Conservation (phyloP, 106 monocot genomes). For the Narthecium ossifragum region DNA sequence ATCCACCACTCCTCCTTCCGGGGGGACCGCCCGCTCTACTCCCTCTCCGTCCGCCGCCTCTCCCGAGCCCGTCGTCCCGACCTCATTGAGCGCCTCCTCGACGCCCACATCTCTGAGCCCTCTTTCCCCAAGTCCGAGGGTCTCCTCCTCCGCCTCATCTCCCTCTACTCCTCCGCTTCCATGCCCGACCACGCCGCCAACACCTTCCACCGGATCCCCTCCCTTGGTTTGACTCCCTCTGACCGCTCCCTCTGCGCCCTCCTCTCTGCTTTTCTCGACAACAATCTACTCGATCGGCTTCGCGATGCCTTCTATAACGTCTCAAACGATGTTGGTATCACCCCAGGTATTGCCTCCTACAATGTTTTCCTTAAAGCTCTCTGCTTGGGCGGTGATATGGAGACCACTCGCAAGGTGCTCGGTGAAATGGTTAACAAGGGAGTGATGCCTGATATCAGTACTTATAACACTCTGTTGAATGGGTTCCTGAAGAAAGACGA, state of each 20-base stretch:
- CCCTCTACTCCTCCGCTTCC: slow-evolving; percentile 42
- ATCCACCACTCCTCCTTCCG: slow-evolving; percentile 19
- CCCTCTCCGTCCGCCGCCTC: slow-evolving; percentile 22
- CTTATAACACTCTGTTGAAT: slow-evolving; percentile 47
- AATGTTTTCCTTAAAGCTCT: slow-evolving; percentile 41
- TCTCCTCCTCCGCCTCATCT: slow-evolving; percentile 46
- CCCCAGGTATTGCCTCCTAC: slow-evolving; percentile 34
- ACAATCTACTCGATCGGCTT: slow-evolving; percentile 22
- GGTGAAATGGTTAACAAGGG: slow-evolving; percentile 42
- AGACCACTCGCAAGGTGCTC: slow-evolving; percentile 38
- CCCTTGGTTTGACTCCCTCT: slow-evolving; percentile 17
- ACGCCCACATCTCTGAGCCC: slow-evolving; percentile 20
- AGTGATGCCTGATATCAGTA: slow-evolving; percentile 33
- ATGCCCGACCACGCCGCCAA: slow-evolving; percentile 40
- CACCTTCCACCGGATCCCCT: slow-evolving; percentile 21
- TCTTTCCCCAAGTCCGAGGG: slow-evolving; percentile 48
- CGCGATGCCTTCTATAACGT: slow-evolving; percentile 24
- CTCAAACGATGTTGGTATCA: slow-evolving; percentile 15
- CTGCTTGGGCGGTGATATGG: slow-evolving; percentile 18
- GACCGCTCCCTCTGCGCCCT: slow-evolving; percentile 64
- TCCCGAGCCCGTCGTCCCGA: slow-evolving; percentile 23
- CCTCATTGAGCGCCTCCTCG: slow-evolving; percentile 39
- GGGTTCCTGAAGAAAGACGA: slow-evolving; percentile 49
- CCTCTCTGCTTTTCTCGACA: slow-evolving; percentile 43
- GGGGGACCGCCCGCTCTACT: slow-evolving; percentile 38